phyloP scores from a whole-genome alignment of 331 rosid genomes.

The Quercus lobata region DNA sequence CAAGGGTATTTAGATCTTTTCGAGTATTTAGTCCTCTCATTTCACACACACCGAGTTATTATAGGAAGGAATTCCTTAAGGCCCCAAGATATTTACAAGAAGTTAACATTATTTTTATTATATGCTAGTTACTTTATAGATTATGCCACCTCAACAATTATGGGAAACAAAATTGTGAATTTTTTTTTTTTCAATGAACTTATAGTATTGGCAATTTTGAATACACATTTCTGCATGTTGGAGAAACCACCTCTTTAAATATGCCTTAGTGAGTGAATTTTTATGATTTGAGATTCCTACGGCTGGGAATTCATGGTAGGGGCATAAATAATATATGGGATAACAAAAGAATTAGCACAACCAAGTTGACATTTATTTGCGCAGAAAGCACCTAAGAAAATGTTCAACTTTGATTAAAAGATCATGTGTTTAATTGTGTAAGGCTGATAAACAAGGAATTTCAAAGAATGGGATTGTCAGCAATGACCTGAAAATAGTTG shows the following conservation, averaged over 20 bases:
- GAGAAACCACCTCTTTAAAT: neutral
- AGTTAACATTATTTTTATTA: no score
- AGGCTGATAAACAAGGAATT: conserved; percentile 26
- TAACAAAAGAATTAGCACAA: neutral
- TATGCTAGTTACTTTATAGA: no score
- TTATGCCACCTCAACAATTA: no score
- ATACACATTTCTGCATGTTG: no score
- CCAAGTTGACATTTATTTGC: neutral
- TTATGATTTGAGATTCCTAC: neutral
- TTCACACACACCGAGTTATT: no score
- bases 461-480: conserved; percentile 38
- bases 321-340: neutral
- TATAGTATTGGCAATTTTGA: no score
- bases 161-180: no score
- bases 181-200: no score
- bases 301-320: neutral
- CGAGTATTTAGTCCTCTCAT: no score
- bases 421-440: conserved; percentile 4
- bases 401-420: neutral
- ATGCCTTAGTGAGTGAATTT: neutral
- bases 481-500: conserved; percentile 31
- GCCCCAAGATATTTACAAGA: no score
- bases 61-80: no score
- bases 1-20: no score
- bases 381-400: neutral